A percentile compares a stretch with the other conserved stretches of the same genome.
Conservation (phyloP, 2,329 filamentous ascomycete species). For the Monilinia laxa region DNA sequence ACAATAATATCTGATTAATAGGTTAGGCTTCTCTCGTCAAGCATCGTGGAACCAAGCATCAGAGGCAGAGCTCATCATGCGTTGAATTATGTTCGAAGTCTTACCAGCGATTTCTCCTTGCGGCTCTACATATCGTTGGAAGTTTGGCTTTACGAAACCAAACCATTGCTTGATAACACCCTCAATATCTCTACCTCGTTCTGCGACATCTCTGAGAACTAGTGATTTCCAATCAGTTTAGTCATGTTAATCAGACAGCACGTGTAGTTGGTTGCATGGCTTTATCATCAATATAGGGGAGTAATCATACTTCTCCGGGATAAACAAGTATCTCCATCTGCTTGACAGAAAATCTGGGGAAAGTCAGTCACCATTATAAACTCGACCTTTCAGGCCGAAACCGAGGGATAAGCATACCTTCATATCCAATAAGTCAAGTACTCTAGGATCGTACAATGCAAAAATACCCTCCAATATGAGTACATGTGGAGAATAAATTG, state of each 20-base stretch:
- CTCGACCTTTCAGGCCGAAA: conserved; percentile 1
- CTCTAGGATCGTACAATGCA: conserved; percentile 82
- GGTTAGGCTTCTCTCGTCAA: not conserved
- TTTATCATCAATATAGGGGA: not conserved
- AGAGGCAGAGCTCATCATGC: not conserved
- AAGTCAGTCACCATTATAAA: conserved; percentile 1
- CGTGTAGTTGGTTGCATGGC: not conserved
- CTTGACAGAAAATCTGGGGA: conserved; percentile 84
- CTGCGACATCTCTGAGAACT: conserved; percentile 79
- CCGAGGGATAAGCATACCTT: conserved; percentile 55
- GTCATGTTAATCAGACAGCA: not conserved
- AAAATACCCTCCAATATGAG: conserved; percentile 95
- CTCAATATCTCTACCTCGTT: conserved; percentile 87
- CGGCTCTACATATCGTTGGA: conserved; percentile 88
- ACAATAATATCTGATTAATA: conserved; percentile 75
- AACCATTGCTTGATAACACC: conserved; percentile 99
- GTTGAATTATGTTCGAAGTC: conserved; percentile 31
- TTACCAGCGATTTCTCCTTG: conserved; percentile 80
- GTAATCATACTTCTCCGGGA: conserved; percentile 73
- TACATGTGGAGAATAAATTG: conserved; percentile 95
- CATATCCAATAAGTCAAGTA: conserved; percentile 86
- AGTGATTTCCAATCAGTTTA: conserved; percentile 20
- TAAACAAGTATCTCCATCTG: conserved; percentile 90
- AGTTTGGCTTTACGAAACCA: conserved; percentile 92
- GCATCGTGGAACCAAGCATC: not conserved